Conservation (phyloP, 2,329 filamentous ascomycete species). For the Scytalidium sp. region DNA sequence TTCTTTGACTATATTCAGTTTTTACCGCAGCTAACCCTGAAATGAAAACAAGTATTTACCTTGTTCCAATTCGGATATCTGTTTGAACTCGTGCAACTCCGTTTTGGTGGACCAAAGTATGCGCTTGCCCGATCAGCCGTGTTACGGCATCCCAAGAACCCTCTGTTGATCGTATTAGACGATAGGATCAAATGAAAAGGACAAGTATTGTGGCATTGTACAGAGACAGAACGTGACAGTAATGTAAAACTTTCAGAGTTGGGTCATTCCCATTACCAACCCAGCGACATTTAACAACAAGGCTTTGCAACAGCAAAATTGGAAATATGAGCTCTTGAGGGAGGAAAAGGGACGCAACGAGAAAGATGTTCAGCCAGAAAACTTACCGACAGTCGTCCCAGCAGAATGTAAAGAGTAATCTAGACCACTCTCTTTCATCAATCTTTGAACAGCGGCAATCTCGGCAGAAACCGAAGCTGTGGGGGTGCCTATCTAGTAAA, state of each 20-base stretch:
- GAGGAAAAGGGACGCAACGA: constrained; percentile 4
- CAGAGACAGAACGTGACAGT: neutral
- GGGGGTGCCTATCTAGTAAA: constrained; percentile 70
- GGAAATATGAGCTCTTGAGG: neutral
- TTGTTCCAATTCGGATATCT: constrained; percentile 80
- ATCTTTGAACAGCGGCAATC: constrained; percentile 82
- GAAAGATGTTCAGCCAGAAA: too few species aligned
- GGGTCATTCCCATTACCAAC: neutral
- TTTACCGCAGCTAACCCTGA: neutral
- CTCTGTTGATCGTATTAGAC: constrained; percentile 51
- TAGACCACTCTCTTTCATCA: constrained; percentile 77
- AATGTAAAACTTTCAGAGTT: neutral
- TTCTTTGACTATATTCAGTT: constrained; percentile 11
- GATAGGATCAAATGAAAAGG: neutral
- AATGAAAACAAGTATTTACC: constrained; percentile 34
- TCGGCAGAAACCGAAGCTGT: constrained; percentile 74
- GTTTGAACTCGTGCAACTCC: constrained; percentile 84
- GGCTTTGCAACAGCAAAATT: constrained; percentile 1
- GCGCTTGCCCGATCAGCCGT: constrained; percentile 79
- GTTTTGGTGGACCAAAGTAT: constrained; percentile 70
- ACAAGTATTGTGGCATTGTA: neutral
- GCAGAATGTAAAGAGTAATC: constrained; percentile 89
- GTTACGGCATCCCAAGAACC: constrained; percentile 90
- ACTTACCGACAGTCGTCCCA: constrained; percentile 84
- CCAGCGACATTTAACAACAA: neutral